Conservation (phyloP, 768 basidiomycete species). For the Cytidiella melzeri region DNA sequence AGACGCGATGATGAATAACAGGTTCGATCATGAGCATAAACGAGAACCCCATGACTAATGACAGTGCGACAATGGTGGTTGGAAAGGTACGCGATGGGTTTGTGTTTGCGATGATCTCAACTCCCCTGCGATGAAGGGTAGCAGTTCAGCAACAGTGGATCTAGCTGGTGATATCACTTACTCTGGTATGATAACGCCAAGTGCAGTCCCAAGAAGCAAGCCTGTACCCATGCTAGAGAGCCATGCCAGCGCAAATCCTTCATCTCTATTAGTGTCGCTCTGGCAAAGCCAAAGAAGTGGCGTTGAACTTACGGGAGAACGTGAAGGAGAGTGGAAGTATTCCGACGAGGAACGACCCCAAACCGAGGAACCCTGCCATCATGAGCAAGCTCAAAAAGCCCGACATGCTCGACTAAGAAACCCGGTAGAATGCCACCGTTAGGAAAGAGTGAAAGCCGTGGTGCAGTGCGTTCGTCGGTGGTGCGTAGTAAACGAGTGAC, state of each 20-base stretch:
- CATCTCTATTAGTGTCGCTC: too few species aligned
- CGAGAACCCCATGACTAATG: constrained; percentile 55
- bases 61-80: constrained; percentile 50
- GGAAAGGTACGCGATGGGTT: constrained; percentile 35
- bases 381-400: constrained; percentile 37
- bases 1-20: constrained; percentile 45
- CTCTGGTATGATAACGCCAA: constrained; percentile 94
- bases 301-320: constrained; percentile 52
- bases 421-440: too few species aligned
- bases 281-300: not conserved
- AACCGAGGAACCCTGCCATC: constrained; percentile 59
- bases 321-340: constrained; percentile 70
- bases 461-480: too few species aligned
- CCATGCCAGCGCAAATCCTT: constrained; percentile 35
- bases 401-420: constrained; percentile 19
- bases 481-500: too few species aligned
- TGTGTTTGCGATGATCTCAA: constrained; percentile 46
- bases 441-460: too few species aligned
- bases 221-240: constrained; percentile 70
- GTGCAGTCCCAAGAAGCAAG: constrained; percentile 79
- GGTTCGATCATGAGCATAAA: constrained; percentile 70
- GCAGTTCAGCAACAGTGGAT: not conserved
- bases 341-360: constrained; percentile 61
- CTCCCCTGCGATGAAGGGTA: constrained; percentile 43
- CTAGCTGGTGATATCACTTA: constrained; percentile 40